Evolutionary conservation across 2,329 filamentous ascomycete genomes (phyloP).

Genomic region (Zymoseptoria brevis): DNA sequence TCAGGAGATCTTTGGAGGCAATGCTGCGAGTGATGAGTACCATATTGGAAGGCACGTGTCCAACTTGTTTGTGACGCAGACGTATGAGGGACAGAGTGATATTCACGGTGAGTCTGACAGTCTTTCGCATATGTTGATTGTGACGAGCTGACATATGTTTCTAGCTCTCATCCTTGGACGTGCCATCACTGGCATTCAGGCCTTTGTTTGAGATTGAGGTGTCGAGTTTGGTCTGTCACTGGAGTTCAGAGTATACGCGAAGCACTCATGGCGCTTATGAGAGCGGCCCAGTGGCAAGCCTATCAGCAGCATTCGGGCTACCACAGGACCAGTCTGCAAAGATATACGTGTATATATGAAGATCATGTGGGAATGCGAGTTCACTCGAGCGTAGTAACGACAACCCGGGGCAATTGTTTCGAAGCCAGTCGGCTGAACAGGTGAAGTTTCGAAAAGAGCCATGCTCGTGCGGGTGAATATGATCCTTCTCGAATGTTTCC

Average conservation of each 20-base stretch:
- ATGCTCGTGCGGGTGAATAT: neutral
- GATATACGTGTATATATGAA: neutral
- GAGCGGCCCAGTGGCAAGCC: neutral
- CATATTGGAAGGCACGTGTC: slow-evolving; percentile 89
- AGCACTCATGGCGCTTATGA: neutral
- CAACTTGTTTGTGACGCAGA: slow-evolving; percentile 95
- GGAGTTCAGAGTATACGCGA: slow-evolving; percentile 1
- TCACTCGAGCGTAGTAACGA: neutral
- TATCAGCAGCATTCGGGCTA: neutral
- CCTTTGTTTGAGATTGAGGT: slow-evolving; percentile 45
- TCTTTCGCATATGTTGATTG: neutral
- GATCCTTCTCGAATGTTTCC: neutral
- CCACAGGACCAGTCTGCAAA: neutral
- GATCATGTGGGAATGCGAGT: too few species aligned
- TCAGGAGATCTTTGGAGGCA: slow-evolving; percentile 95
- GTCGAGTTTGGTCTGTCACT: slow-evolving; percentile 1
- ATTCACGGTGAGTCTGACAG: slow-evolving; percentile 68
- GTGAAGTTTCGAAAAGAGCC: neutral
- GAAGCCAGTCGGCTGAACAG: neutral
- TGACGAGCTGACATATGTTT: slow-evolving; percentile 17
- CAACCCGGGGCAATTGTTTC: too few species aligned
- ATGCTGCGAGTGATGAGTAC: slow-evolving; percentile 97
- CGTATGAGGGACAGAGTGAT: slow-evolving; percentile 96
- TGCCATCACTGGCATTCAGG: slow-evolving; percentile 61
- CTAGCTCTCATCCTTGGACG: slow-evolving; percentile 43